These are phyloP conservation scores for Talaromyces sp. DNA, from an alignment of 2,329 filamentous ascomycete genomes.

Conservation along the genomic window DNA sequence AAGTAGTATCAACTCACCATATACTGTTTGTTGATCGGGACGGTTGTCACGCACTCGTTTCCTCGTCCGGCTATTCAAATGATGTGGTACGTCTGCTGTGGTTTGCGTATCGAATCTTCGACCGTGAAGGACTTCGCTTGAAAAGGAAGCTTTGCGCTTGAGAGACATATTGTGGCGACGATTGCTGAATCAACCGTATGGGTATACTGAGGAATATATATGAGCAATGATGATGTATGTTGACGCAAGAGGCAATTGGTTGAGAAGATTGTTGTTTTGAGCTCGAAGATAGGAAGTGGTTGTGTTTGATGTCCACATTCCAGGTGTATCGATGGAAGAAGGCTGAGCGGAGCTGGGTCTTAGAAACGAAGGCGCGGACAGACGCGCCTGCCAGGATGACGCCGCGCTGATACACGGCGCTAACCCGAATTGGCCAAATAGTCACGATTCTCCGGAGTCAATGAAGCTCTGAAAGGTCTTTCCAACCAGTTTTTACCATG, in stretches of 20 bases:
- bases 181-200: background rate
- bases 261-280: background rate
- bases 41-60: constrained; percentile 58
- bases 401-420: background rate
- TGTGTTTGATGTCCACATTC: constrained; percentile 4
- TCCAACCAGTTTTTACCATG: background rate
- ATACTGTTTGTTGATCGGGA: constrained; percentile 54
- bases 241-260: background rate
- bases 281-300: background rate
- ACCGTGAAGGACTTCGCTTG: constrained; percentile 33
- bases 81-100: constrained; percentile 33
- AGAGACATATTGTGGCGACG: constrained; percentile 45
- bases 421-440: constrained; percentile 1
- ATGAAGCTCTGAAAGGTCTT: background rate
- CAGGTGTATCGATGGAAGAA: background rate
- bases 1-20: constrained; percentile 42
- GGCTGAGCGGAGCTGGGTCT: background rate
- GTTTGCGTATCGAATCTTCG: constrained; percentile 23
- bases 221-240: background rate
- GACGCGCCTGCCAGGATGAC: background rate
- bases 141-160: constrained; percentile 58
- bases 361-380: constrained; percentile 5
- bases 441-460: background rate
- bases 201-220: background rate
- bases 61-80: constrained; percentile 55